phyloP scores from a whole-genome alignment of 2,329 filamentous ascomycete species.

The Septoria linicola region DNA sequence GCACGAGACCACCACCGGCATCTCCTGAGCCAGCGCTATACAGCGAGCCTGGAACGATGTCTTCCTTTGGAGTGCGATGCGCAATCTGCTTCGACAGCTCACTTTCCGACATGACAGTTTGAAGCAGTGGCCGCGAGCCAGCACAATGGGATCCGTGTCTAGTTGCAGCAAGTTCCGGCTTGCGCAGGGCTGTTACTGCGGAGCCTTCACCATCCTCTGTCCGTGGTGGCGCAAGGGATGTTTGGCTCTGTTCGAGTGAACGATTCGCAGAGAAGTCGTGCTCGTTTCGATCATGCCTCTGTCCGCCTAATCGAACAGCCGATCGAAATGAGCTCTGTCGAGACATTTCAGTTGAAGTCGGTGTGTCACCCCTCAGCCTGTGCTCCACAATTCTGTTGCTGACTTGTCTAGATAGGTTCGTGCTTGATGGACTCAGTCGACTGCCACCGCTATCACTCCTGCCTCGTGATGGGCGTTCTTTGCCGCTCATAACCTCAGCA shows the following conservation, averaged over 20 bases:
- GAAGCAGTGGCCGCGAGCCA: conserved; percentile 28
- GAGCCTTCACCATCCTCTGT: conserved; percentile 24
- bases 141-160: conserved; percentile 12
- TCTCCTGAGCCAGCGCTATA: conserved; percentile 12
- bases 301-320: conserved; percentile 31
- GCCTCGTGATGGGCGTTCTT: conserved; percentile 63
- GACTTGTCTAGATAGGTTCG: conserved; percentile 37
- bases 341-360: conserved; percentile 39
- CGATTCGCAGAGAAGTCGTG: conserved; percentile 26
- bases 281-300: conserved; percentile 33
- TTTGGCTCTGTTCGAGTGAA: conserved; percentile 16
- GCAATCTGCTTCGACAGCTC: conserved; percentile 1
- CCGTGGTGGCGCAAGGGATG: conserved; percentile 20
- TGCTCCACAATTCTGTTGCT: conserved; percentile 41
- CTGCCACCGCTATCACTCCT: conserved; percentile 53
- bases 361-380: conserved; percentile 28
- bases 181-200: conserved; percentile 20
- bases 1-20: conserved; percentile 6
- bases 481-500: conserved; percentile 87
- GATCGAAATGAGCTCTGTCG: conserved; percentile 38
- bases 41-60: conserved; percentile 19
- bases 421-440: conserved; percentile 26
- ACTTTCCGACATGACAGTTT: conserved; percentile 31
- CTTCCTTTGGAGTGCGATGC: conserved; percentile 22
- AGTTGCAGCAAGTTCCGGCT: conserved; percentile 19